These are phyloP conservation scores for Ustilago sp. DNA, from an alignment of 1,284 basidiomycete genomes.

Conservation along the genomic window DNA sequence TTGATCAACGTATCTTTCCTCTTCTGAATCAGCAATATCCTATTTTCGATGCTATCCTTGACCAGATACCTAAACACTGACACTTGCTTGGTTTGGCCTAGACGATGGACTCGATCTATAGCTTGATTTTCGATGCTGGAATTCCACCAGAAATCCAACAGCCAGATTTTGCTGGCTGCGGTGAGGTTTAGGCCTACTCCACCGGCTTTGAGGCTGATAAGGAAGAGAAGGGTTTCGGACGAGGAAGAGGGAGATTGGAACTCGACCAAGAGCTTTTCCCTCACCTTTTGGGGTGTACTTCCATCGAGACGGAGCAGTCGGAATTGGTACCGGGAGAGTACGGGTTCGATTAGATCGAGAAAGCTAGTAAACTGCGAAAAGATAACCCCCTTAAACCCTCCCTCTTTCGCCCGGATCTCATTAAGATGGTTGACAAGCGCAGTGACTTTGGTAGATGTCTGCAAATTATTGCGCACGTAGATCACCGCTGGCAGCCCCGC, in stretches of 20 bases:
- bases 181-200: conserved; percentile 79
- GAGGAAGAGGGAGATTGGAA: conserved; percentile 80
- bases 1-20: conserved; percentile 92
- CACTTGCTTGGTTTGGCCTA: conserved; percentile 88
- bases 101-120: conserved; percentile 76
- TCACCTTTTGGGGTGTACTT: conserved; percentile 87
- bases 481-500: conserved; percentile 16
- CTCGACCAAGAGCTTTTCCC: conserved; percentile 79
- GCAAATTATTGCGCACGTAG: conserved; percentile 79
- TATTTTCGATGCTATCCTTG: conserved; percentile 86
- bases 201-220: conserved; percentile 91
- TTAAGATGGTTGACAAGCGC: conserved; percentile 79
- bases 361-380: conserved; percentile 71
- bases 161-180: conserved; percentile 66
- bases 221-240: conserved; percentile 79
- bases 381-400: conserved; percentile 69
- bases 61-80: conserved; percentile 93
- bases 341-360: conserved; percentile 65
- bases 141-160: conserved; percentile 69
- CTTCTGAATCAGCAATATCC: conserved; percentile 78
- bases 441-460: conserved; percentile 86
- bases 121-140: conserved; percentile 80
- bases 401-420: conserved; percentile 72
- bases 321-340: conserved; percentile 52
- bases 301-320: conserved; percentile 78